Evolutionary conservation across 495 filamentous ascomycete genomes (phyloP).

Genomic region (Penicillium macrosclerotiorum): DNA sequence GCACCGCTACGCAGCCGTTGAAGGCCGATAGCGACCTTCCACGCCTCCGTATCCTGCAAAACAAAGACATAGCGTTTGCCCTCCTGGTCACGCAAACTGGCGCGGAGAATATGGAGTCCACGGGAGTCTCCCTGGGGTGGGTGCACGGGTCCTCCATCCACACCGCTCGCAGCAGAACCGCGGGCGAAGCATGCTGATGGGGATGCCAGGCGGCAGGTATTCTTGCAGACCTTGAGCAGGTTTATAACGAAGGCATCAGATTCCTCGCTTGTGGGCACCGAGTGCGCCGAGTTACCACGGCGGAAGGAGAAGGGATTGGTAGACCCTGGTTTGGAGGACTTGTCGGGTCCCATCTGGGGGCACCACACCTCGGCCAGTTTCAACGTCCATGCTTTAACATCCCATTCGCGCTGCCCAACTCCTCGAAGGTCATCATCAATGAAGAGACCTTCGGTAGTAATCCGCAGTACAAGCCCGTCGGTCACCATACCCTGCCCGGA

Average conservation of each 20-base stretch:
- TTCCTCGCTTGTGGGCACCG: slow-evolving; percentile 57
- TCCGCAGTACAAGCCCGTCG: slow-evolving; percentile 80
- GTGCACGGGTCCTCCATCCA: slow-evolving; percentile 11
- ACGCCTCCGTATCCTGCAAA: slow-evolving; percentile 76
- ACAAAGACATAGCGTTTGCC: slow-evolving; percentile 82
- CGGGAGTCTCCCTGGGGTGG: slow-evolving; percentile 46
- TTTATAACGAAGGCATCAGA: slow-evolving; percentile 59
- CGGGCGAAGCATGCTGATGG: slow-evolving; percentile 32
- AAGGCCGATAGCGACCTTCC: slow-evolving; percentile 87
- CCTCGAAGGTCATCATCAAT: slow-evolving; percentile 91
- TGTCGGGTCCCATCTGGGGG: slow-evolving; percentile 44
- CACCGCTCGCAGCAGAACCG: slow-evolving; percentile 15
- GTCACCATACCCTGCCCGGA: slow-evolving; percentile 73
- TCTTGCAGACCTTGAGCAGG: slow-evolving; percentile 60
- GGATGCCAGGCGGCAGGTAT: slow-evolving; percentile 52
- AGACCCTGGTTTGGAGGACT: slow-evolving; percentile 20
- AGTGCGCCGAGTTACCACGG: slow-evolving; percentile 35
- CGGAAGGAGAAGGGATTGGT: slow-evolving; percentile 36
- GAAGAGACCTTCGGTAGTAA: slow-evolving; percentile 88
- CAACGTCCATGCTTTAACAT: slow-evolving; percentile 96
- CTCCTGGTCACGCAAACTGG: slow-evolving; percentile 79
- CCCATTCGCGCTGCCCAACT: slow-evolving; percentile 92
- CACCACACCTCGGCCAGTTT: slow-evolving; percentile 91
- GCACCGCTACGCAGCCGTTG: slow-evolving; percentile 69
- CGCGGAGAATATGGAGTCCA: slow-evolving; percentile 76